Percentiles rank a stretch among this genome's conserved stretches.
Evolutionary conservation across 78 protist species (phyloP).

Genomic region (Polysphondylium violaceum): DNA sequence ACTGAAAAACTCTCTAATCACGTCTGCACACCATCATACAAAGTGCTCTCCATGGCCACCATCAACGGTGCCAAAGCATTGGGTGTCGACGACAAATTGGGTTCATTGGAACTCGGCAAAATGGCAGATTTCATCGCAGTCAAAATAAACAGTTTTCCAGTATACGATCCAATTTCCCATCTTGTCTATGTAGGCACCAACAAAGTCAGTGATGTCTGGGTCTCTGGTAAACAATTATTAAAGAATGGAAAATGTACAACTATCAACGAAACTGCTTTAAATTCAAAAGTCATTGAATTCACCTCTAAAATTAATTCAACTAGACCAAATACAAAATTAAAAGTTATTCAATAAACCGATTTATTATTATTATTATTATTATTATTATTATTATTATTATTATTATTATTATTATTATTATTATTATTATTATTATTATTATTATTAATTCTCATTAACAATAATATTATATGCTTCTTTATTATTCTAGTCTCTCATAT

Average conservation of each 20-base stretch:
- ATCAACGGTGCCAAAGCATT: conserved; percentile 84
- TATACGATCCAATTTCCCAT: conserved; percentile 74
- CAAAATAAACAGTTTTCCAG: conserved; percentile 53
- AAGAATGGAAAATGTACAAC: conserved; percentile 10
- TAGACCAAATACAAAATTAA: conserved; percentile 45
- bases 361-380: too few relatives aligned
- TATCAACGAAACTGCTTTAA: conserved; percentile 20
- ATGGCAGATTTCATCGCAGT: conserved; percentile 76
- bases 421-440: too few relatives aligned
- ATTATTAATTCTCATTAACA: too few relatives aligned
- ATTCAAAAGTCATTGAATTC: conserved; percentile 1
- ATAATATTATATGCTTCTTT: too few relatives aligned
- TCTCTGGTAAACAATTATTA: conserved; percentile 45
- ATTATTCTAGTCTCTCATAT: too few relatives aligned
- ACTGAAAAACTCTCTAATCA: not conserved
- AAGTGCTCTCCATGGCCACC: conserved; percentile 47
- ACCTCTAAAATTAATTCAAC: conserved; percentile 15
- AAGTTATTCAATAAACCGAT: conserved; percentile 28
- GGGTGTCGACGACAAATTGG: conserved; percentile 79
- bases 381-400: too few relatives aligned
- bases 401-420: too few relatives aligned
- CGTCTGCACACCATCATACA: conserved; percentile 12
- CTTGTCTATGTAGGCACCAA: conserved; percentile 82
- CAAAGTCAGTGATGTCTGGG: conserved; percentile 76
- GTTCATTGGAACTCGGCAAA: conserved; percentile 71